Evolutionary conservation across 805 yeast species (phyloP), one percentile per base, ranked within the genome.

Genomic region (Barnettozyma siamensis): DNA sequence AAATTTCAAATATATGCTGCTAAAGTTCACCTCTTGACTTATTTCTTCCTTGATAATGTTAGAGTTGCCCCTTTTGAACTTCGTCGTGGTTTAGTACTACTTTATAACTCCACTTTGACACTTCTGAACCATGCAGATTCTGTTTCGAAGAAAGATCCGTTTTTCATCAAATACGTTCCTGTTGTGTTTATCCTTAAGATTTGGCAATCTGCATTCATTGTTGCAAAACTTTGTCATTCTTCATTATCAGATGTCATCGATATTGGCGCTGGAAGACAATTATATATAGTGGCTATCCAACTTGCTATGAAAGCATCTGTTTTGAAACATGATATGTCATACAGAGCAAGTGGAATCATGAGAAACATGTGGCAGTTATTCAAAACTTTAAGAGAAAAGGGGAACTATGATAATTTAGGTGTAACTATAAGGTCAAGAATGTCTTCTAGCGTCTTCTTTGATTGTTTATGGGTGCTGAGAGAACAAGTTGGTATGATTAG

Each of bases 371-470:
- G 99, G 99, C 86, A 83, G 45, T 69, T 88, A 44, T 85, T 85
- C 61, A 75, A 82, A 38, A 72, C 82, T 5, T 65, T 88, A 50
- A 76, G 79, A 48, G 80, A 76, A 32, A 76, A 74, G 39, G 37
- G 41, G 2, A 35, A 43, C 19, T 64, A 61, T 21, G 62, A 64
- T 27, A 68, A 67, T 43, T 43, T 69, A 38, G 60, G 57, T 9
- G 78, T 85, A 4, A 73, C 73, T 3, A 81, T 89, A 13, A 71
- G 85, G 37, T 82, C 94, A 5, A 74, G 99, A 51, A 83, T 88
- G 95, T 76, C 94, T 8, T 96, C 95, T 0, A 82, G 93, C 44
- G 88, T 89, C 2, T 88, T 91, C 53, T 93, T 91, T 61, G 99
- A 93, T 63, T 82, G 91, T 53, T 65, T 91, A 37, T 85, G 89